These are phyloP conservation scores for Rhexocercosporidium sp. DNA, from an alignment of 2,329 filamentous ascomycete species.

Conservation along the genomic window DNA sequence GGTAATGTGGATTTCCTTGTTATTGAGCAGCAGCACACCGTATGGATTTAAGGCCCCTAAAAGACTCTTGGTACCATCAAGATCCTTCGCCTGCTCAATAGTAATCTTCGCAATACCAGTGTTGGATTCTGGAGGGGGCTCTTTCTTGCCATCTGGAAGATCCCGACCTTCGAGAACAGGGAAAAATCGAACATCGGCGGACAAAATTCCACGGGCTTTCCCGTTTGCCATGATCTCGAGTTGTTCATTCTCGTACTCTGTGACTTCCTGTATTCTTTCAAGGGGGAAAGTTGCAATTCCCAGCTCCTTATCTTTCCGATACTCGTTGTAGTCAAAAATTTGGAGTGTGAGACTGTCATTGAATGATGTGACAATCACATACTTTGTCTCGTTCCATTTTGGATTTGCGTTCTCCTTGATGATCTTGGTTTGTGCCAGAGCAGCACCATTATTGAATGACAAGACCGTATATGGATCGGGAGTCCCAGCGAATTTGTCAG, in stretches of 20 bases:
- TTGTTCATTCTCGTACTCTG: slow-evolving; percentile 81
- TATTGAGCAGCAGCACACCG: slow-evolving; percentile 84
- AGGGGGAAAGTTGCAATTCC: slow-evolving; percentile 85
- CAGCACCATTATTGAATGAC: slow-evolving; percentile 81
- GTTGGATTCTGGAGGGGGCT: slow-evolving; percentile 85
- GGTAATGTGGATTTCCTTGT: slow-evolving; percentile 86
- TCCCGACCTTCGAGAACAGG: slow-evolving; percentile 79
- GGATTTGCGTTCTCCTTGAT: slow-evolving; percentile 85
- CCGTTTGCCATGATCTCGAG: slow-evolving; percentile 86
- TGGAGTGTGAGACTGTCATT: slow-evolving; percentile 85
- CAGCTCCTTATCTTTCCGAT: slow-evolving; percentile 94
- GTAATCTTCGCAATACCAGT: slow-evolving; percentile 94
- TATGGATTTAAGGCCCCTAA: slow-evolving; percentile 93
- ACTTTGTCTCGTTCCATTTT: slow-evolving; percentile 95
- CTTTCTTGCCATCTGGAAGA: slow-evolving; percentile 75
- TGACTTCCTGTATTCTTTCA: slow-evolving; percentile 78
- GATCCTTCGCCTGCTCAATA: slow-evolving; percentile 93
- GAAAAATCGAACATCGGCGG: slow-evolving; percentile 91
- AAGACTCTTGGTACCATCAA: slow-evolving; percentile 90
- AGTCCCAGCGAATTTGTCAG: slow-evolving; percentile 89
- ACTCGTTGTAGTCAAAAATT: slow-evolving; percentile 92
- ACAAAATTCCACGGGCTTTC: slow-evolving; percentile 79
- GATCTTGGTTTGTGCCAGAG: slow-evolving; percentile 88
- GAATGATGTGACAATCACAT: slow-evolving; percentile 91
- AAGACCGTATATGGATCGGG: slow-evolving; percentile 89